A percentile compares a stretch with the other conserved stretches of the same genome.
Conservation (phyloP, 805 yeast species). For the Candida andamanensis region DNA sequence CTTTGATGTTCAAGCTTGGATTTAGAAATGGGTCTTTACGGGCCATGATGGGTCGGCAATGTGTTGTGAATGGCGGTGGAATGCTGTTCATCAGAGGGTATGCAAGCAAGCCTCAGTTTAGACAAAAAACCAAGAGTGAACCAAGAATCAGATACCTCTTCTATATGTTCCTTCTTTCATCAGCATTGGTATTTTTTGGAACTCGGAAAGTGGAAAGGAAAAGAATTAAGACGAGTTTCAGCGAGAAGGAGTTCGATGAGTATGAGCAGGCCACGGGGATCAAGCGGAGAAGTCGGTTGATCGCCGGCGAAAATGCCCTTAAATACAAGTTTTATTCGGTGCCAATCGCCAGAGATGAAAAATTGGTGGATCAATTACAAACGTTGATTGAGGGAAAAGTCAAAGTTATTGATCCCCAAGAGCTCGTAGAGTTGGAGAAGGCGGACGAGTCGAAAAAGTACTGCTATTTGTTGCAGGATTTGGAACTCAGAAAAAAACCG, state of each 20-base stretch:
- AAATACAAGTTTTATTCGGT: slow-evolving; percentile 39
- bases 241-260: slow-evolving; percentile 45
- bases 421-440: slow-evolving; percentile 44
- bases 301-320: slow-evolving; percentile 31
- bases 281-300: slow-evolving; percentile 44
- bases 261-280: slow-evolving; percentile 47
- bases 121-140: slow-evolving; percentile 13
- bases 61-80: background rate
- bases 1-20: slow-evolving; percentile 4
- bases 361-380: slow-evolving; percentile 16
- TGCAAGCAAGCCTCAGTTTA: background rate
- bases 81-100: background rate
- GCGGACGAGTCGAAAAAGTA: slow-evolving; percentile 41
- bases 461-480: slow-evolving; percentile 48
- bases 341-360: slow-evolving; percentile 24
- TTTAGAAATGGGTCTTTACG: slow-evolving; percentile 1
- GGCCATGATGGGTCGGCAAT: too few species aligned
- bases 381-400: slow-evolving; percentile 17
- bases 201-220: slow-evolving; percentile 24
- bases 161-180: slow-evolving; percentile 29
- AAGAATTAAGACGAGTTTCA: slow-evolving; percentile 34
- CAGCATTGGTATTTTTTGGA: slow-evolving; percentile 26
- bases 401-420: slow-evolving; percentile 47
- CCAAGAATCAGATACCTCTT: slow-evolving; percentile 35
- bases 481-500: slow-evolving; percentile 21